Percentiles rank a stretch among this genome's conserved stretches.
phyloP scores from a whole-genome alignment of 371 early-diverging fungal genomes.

The Lichtheimia ornata region DNA sequence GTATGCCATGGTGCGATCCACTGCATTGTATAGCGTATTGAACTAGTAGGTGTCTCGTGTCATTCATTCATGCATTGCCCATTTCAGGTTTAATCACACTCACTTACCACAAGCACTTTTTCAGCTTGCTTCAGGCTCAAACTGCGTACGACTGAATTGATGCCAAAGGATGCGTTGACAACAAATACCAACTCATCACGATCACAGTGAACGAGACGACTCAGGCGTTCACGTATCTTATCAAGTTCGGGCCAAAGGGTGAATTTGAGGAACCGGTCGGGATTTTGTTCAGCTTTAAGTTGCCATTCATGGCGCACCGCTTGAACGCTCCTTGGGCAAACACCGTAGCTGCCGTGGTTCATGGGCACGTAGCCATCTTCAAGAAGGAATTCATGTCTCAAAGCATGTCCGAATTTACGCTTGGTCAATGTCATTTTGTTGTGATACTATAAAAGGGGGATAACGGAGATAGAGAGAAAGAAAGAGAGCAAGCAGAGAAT shows the following conservation, averaged over 20 bases:
- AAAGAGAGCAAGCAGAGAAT: not conserved
- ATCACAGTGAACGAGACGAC: slow-evolving; percentile 36
- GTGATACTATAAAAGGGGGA: not conserved
- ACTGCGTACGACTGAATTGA: slow-evolving; percentile 46
- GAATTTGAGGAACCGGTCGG: slow-evolving; percentile 21
- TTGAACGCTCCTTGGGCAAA: slow-evolving; percentile 11
- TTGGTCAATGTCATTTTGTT: not conserved
- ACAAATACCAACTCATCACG: slow-evolving; percentile 44
- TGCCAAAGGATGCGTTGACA: slow-evolving; percentile 45
- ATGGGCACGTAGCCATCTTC: slow-evolving; percentile 42
- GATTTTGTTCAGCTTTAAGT: slow-evolving; percentile 9
- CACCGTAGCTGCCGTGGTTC: slow-evolving; percentile 49
- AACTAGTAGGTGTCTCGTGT: slow-evolving; percentile 18
- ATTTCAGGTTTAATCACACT: not conserved
- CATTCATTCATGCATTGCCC: not conserved
- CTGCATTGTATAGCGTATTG: slow-evolving; percentile 51
- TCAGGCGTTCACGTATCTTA: slow-evolving; percentile 16
- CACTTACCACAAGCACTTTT: slow-evolving; percentile 33
- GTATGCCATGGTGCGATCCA: slow-evolving; percentile 36
- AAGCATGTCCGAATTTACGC: slow-evolving; percentile 33
- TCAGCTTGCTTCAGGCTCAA: slow-evolving; percentile 38
- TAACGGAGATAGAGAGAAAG: not conserved
- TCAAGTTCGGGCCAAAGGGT: slow-evolving; percentile 14
- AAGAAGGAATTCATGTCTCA: slow-evolving; percentile 40
- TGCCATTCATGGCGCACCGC: slow-evolving; percentile 16